phyloP scores from a whole-genome alignment of 164 flowering plant species.

The Warburgia ugandensis region DNA sequence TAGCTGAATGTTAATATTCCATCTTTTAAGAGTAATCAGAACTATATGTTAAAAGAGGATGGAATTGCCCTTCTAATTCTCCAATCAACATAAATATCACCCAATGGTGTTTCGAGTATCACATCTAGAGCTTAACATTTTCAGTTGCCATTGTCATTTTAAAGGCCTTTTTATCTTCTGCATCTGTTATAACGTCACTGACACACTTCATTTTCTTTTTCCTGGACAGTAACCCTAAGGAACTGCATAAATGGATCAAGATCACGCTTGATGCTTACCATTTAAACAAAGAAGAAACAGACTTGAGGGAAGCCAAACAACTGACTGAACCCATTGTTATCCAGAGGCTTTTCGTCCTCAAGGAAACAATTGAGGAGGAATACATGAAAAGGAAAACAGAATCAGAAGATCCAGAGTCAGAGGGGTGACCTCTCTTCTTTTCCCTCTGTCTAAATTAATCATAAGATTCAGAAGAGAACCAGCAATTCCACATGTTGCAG shows the following conservation, averaged over 20 bases:
- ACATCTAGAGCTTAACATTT: too few species aligned
- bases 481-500: too few species aligned
- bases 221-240: conserved; percentile 70
- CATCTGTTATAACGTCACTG: too few species aligned
- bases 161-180: not conserved
- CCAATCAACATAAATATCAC: not conserved
- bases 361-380: conserved; percentile 79
- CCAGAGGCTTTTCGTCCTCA: conserved; percentile 73
- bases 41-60: not conserved
- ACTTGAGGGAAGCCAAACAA: conserved; percentile 77
- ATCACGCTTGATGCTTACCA: conserved; percentile 89
- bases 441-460: not conserved
- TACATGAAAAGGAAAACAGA: conserved; percentile 37
- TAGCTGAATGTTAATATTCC: too few species aligned
- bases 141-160: too few species aligned
- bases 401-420: conserved; percentile 16
- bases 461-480: too few species aligned
- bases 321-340: conserved; percentile 69
- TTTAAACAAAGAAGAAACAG: conserved; percentile 73
- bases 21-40: too few species aligned
- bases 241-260: conserved; percentile 87
- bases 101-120: not conserved
- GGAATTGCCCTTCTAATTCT: not conserved
- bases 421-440: not conserved
- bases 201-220: conserved; percentile 1